Percentiles rank a stretch among this genome's conserved stretches.
phyloP scores from a whole-genome alignment of 495 filamentous ascomycete genomes.

The Lasiosphaeria hispida region DNA sequence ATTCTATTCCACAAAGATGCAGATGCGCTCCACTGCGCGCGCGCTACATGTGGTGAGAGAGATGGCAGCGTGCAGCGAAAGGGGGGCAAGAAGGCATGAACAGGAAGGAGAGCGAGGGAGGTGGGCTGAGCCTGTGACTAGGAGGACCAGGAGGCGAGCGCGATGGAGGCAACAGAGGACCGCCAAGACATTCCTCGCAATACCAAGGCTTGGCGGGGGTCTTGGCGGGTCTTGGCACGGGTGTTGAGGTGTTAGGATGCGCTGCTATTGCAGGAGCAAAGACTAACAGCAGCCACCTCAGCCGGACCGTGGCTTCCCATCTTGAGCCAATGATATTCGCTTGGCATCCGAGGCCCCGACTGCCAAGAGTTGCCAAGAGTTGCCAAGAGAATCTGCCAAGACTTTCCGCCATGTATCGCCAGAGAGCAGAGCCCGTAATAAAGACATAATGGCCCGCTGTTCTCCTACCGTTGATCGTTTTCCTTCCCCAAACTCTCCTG shows the following conservation, averaged over 20 bases:
- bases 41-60: not conserved
- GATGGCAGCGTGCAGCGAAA: not conserved
- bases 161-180: slow-evolving; percentile 18
- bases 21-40: too few species aligned
- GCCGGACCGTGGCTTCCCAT: slow-evolving; percentile 17
- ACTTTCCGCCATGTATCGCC: slow-evolving; percentile 46
- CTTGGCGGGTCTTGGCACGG: slow-evolving; percentile 27
- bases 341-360: slow-evolving; percentile 32
- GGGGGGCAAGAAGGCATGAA: slow-evolving; percentile 12
- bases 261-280: not conserved
- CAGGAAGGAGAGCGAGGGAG: not conserved
- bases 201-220: slow-evolving; percentile 34
- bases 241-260: slow-evolving; percentile 27
- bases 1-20: too few species aligned
- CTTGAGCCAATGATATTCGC: slow-evolving; percentile 25
- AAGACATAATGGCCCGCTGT: slow-evolving; percentile 45
- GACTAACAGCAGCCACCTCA: slow-evolving; percentile 23
- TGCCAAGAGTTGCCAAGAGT: slow-evolving; percentile 39
- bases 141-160: slow-evolving; percentile 21
- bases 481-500: slow-evolving; percentile 21
- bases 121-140: slow-evolving; percentile 24
- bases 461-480: slow-evolving; percentile 35
- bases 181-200: slow-evolving; percentile 30
- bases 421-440: slow-evolving; percentile 44
- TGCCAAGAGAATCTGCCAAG: slow-evolving; percentile 41